A percentile compares a stretch with the other conserved stretches of the same genome.
These are phyloP conservation scores for Penicillium atrosanguineum DNA, from an alignment of 495 filamentous ascomycete genomes.

Conservation along the genomic window DNA sequence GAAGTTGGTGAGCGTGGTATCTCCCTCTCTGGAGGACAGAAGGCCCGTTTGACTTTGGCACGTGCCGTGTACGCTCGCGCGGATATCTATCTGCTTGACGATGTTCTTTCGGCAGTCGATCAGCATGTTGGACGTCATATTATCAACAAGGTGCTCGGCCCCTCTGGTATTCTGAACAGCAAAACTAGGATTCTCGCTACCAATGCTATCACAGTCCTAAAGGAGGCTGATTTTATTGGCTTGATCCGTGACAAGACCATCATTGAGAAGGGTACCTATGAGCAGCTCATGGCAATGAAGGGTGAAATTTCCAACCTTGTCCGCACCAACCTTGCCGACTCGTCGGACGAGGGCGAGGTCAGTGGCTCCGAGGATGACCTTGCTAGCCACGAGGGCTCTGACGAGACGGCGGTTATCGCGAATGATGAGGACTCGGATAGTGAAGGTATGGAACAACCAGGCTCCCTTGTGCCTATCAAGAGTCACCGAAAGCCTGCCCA, in stretches of 20 bases:
- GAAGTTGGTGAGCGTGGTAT: constrained; percentile 97
- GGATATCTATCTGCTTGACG: constrained; percentile 95
- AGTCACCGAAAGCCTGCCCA: constrained; percentile 42
- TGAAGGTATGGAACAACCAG: constrained; percentile 71
- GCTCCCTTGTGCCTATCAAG: constrained; percentile 69
- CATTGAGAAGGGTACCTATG: constrained; percentile 83
- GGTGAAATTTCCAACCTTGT: constrained; percentile 85
- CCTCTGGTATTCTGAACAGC: constrained; percentile 72
- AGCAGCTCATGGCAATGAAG: constrained; percentile 89
- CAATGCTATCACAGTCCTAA: constrained; percentile 90
- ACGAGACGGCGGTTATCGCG: constrained; percentile 52
- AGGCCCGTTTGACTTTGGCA: constrained; percentile 90
- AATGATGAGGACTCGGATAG: constrained; percentile 55
- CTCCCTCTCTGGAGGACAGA: constrained; percentile 94
- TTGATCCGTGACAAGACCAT: constrained; percentile 81
- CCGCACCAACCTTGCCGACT: constrained; percentile 68
- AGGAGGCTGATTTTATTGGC: constrained; percentile 81
- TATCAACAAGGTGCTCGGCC: constrained; percentile 88
- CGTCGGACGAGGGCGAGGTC: constrained; percentile 57
- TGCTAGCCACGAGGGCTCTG: constrained; percentile 50
- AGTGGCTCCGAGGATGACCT: constrained; percentile 51
- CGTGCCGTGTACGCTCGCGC: constrained; percentile 95
- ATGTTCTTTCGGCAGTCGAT: constrained; percentile 93
- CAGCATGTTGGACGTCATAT: constrained; percentile 95
- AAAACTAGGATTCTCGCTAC: constrained; percentile 96